phyloP scores from a whole-genome alignment of 2,329 filamentous ascomycete genomes.

The Neofusicoccum sp. region DNA sequence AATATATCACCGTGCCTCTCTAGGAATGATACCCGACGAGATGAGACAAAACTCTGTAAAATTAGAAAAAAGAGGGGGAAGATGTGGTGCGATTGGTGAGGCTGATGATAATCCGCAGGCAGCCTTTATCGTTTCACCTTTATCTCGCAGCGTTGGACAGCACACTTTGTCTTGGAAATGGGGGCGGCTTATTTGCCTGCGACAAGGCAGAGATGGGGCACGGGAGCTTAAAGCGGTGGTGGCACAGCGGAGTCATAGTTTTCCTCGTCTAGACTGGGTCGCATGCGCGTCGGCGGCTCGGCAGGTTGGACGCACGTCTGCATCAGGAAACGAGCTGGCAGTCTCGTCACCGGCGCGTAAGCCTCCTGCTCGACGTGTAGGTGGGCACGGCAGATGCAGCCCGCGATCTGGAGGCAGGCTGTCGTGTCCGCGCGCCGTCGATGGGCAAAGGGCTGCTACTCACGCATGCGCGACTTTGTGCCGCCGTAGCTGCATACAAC shows the following conservation, averaged over 20 bases:
- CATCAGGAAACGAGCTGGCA: not conserved
- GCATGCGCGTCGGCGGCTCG: not conserved
- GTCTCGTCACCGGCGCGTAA: not conserved
- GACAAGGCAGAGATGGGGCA: not conserved
- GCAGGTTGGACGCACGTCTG: not conserved
- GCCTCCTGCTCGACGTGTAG: not conserved
- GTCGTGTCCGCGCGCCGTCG: not conserved
- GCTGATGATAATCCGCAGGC: not conserved
- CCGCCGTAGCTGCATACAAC: constrained; percentile 1
- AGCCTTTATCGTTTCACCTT: not conserved
- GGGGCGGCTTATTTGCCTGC: not conserved
- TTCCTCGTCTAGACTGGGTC: not conserved
- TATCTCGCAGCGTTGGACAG: too few relatives aligned
- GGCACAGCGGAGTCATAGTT: not conserved
- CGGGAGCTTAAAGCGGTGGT: not conserved
- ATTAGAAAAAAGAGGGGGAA: not conserved
- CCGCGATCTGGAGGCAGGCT: not conserved
- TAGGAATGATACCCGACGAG: not conserved
- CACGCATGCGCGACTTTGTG: constrained; percentile 14
- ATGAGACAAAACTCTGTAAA: not conserved
- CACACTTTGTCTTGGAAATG: too few relatives aligned
- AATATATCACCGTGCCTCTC: too few relatives aligned
- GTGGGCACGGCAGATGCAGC: not conserved
- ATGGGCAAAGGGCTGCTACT: not conserved
- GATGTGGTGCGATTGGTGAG: not conserved